Percentiles rank a stretch among this genome's conserved stretches.
These are phyloP conservation scores for Cinnamomum chago DNA, from an alignment of 164 flowering plant genomes.

Conservation along the genomic window DNA sequence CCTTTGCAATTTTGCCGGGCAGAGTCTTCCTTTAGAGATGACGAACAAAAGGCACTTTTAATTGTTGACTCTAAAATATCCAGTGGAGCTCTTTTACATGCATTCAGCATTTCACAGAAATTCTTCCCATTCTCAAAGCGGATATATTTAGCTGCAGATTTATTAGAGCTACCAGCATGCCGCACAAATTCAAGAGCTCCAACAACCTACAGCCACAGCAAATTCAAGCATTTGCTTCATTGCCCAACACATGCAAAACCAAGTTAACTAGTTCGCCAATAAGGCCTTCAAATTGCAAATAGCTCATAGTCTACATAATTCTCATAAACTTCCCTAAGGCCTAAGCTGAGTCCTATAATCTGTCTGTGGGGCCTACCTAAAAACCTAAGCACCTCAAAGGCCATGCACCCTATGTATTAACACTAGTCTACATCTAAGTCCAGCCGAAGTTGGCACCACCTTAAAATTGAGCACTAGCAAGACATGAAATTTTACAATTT, in stretches of 20 bases:
- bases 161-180: constrained; percentile 77
- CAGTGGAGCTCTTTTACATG: constrained; percentile 40
- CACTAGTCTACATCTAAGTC: no score
- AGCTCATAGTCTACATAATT: neutral
- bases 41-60: constrained; percentile 29
- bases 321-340: neutral
- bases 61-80: constrained; percentile 43
- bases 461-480: no score
- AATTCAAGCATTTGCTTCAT: neutral
- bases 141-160: constrained; percentile 63
- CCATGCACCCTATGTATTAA: no score
- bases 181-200: constrained; percentile 53
- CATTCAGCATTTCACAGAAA: constrained; percentile 60
- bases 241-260: no score
- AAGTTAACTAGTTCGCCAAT: no score
- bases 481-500: no score
- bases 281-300: no score
- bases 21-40: constrained; percentile 17
- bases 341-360: no score
- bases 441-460: no score
- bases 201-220: constrained; percentile 42
- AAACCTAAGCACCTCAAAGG: no score
- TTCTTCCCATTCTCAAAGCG: constrained; percentile 67
- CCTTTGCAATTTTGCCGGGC: constrained; percentile 53
- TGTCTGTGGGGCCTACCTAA: no score